Percentiles rank a stretch among this genome's conserved stretches.
phyloP scores from a whole-genome alignment of 2,329 filamentous ascomycete genomes.

The Diaporthe amygdali region DNA sequence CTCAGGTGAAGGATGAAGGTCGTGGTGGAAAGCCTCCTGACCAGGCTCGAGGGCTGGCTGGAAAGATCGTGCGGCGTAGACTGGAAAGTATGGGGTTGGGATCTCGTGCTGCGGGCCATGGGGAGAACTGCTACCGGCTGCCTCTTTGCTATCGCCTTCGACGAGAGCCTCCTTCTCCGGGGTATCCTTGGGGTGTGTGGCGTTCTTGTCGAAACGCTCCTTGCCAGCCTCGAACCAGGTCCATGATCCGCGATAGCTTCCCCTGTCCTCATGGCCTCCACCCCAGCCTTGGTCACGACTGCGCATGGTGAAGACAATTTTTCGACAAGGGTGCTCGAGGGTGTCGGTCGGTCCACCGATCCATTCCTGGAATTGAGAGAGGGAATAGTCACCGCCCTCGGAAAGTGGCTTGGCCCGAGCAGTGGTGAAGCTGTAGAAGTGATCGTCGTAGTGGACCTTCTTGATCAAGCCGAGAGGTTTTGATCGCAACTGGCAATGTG shows the following conservation, averaged over 20 bases:
- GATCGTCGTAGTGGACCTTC: slow-evolving; percentile 32
- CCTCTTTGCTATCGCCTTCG: not conserved
- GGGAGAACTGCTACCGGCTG: slow-evolving; percentile 7
- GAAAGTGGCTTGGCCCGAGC: slow-evolving; percentile 24
- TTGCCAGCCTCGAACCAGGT: slow-evolving; percentile 70
- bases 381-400: slow-evolving; percentile 34
- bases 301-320: slow-evolving; percentile 63
- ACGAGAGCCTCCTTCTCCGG: not conserved
- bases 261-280: slow-evolving; percentile 35
- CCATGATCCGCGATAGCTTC: slow-evolving; percentile 54
- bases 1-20: slow-evolving; percentile 38
- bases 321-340: slow-evolving; percentile 58
- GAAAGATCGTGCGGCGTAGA: slow-evolving; percentile 31
- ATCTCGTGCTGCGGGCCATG: not conserved
- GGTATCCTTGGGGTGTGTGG: not conserved
- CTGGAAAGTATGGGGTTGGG: slow-evolving; percentile 24
- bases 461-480: slow-evolving; percentile 44
- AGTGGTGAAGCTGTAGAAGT: slow-evolving; percentile 27
- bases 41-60: slow-evolving; percentile 19
- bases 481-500: slow-evolving; percentile 42
- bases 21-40: slow-evolving; percentile 41
- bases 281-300: slow-evolving; percentile 67
- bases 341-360: slow-evolving; percentile 45
- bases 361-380: slow-evolving; percentile 41
- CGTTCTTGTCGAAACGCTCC: slow-evolving; percentile 54